Evolutionary conservation across 2,329 filamentous ascomycete genomes (phyloP), one percentile per base, ranked within the genome.

Genomic region (Botrytis fragariae): DNA sequence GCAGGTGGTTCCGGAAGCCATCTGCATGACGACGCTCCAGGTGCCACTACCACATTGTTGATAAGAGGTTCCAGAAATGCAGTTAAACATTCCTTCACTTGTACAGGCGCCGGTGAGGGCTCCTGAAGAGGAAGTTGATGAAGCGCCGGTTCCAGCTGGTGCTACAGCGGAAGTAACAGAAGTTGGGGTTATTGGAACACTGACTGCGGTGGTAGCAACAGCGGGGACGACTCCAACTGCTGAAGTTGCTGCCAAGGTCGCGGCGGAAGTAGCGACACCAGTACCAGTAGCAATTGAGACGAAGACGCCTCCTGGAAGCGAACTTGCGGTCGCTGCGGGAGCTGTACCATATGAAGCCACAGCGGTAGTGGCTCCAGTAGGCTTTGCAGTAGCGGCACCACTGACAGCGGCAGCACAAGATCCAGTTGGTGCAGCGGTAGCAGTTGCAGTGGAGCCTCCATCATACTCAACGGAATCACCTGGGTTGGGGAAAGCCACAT

Each of bases 401-500:
- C 18, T 82, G 79, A 45, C 85, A 85, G 63, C 61, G 8, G 51
- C 72, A 25, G 65, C 73, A 7, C 42, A 76, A 48, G 75, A 57
- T 3, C 65, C 78, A 64, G 78, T 76, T 12, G 73, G 77, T 71
- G 78, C 80, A 75, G 76, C 79, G 62, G 77, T 77, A 74, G 45
- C 75, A 39, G 63, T 71, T 16, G 72, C 69, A 70, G 37, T 83
- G 79, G 60, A 85, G 85, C 42, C 37, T 3, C 75, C 77, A 73
- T 86, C 83, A 18, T 82, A 82, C 0, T 90, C 86, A 6, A 89
- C 84, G 3, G 85, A 87, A 0, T 84, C 75, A 67, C 93, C 93
- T 0, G 92, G 87, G 76, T 92, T 84, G 12, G 92, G 91, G 84
- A 91, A 95, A n/a, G 84, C 81, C 75, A 92, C 85, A 77, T 94